Base-by-base conservation (phyloP, 2,329 filamentous ascomycete genomes). In the Exophiala viscosa region DNA sequence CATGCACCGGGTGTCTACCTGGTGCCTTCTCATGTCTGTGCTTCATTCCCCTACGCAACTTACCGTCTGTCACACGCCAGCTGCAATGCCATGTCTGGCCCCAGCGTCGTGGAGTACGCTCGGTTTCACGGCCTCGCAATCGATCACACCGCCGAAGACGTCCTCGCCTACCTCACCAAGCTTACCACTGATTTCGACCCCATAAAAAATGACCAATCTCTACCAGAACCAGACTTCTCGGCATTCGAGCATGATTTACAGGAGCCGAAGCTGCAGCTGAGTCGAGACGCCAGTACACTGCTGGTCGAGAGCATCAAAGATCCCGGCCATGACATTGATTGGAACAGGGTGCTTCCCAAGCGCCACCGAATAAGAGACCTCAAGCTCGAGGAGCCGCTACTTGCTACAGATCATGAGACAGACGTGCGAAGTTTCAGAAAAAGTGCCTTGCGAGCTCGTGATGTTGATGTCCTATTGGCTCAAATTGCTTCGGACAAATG, bases 331-430 rank as follows among this genome's bases (percentile, higher is more conserved):
- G 38, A 32, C 32, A 56, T 52, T 32, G 55, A 42, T 32, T 62
- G 61, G 60, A 57, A 57, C 2, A 39, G 60, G 1, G 36, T 63
- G 20, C 56, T 67, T 10, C 58, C 58, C 17, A 51, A 59, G 39
- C 62, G 50, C 56, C 49, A 49, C 50, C 60, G 39, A 14, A 62
- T 63, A 45, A 48, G 56, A 31, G 43, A 62, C 13, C 47, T 74
- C 34, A 79, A 74, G 55, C 52, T 73, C 8, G 76, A 80, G 47
- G 50, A 71, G 33, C 77, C 79, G 2, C 45, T 80, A 0, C 64
- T 62, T 34, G 39, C 50, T 2, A 69, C 66, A 2, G 75, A 79
- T 56, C 66, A 73, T 54, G 71, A 76, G 33, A 59, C 71, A 18
- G 76, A 79, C 58, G 56, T 77, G 47, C 55, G 64, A n/a, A 54